These are phyloP conservation scores for Plantago major DNA, from an alignment of 257 asterid species.

Conservation along the genomic window DNA sequence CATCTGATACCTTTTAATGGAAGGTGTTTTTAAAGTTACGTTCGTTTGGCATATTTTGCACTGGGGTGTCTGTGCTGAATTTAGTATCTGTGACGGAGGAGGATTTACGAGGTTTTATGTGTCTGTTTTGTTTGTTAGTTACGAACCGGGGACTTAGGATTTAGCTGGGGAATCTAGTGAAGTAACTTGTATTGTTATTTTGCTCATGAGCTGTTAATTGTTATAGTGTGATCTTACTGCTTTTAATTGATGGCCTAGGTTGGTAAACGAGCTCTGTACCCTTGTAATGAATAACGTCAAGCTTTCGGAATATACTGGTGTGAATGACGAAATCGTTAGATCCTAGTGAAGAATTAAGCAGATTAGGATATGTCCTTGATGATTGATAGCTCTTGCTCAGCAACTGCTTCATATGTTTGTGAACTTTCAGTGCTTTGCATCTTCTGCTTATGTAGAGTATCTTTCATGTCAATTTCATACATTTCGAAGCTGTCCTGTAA, in stretches of 20 bases:
- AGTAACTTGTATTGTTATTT: neutral
- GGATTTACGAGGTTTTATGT: slow-evolving; percentile 8
- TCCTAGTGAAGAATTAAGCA: neutral
- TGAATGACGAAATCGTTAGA: no score
- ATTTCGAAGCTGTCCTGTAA: slow-evolving; percentile 2
- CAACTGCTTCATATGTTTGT: slow-evolving; percentile 6
- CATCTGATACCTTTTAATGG: neutral
- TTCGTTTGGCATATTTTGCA: no score
- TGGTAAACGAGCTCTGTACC: no score
- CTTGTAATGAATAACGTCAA: no score
- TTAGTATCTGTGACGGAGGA: neutral
- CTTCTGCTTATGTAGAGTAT: slow-evolving; percentile 10
- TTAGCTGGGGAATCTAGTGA: neutral
- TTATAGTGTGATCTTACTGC: neutral
- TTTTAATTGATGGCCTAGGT: no score
- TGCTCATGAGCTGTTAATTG: neutral
- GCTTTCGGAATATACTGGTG: neutral
- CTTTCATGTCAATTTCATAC: neutral
- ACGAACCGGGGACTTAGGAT: neutral
- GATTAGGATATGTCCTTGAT: slow-evolving; percentile 8
- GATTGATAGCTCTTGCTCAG: neutral
- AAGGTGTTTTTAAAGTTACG: no score
- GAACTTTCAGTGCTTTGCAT: neutral
- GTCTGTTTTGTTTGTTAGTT: neutral
- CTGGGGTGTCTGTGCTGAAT: no score